Evolutionary conservation across 1,284 basidiomycete genomes (phyloP).

Genomic region (Leccinum subrobustum): DNA sequence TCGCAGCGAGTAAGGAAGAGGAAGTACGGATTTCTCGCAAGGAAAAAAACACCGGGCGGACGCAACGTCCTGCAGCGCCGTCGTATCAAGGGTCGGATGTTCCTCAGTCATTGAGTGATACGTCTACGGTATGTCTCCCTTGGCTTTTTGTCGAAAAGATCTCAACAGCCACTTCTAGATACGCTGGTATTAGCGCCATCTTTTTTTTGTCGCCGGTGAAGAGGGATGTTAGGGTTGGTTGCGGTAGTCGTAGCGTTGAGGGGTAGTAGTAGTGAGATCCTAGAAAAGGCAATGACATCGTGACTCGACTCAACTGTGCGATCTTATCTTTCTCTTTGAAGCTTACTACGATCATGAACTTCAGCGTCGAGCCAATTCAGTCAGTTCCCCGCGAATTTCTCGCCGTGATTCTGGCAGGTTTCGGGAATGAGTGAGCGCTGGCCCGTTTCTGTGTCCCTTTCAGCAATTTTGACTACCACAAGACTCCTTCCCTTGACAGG

Average conservation of each 20-base stretch:
- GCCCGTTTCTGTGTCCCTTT: background rate
- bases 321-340: background rate
- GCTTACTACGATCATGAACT: slow-evolving; percentile 48
- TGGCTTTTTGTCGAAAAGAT: background rate
- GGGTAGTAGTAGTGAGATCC: slow-evolving; percentile 6
- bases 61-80: slow-evolving; percentile 39
- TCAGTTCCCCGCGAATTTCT: slow-evolving; percentile 69
- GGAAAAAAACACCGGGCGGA: slow-evolving; percentile 32
- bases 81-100: slow-evolving; percentile 40
- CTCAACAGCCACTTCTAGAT: background rate
- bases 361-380: slow-evolving; percentile 52
- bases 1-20: slow-evolving; percentile 35
- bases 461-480: background rate
- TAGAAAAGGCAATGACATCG: slow-evolving; percentile 24
- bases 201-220: background rate
- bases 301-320: slow-evolving; percentile 6
- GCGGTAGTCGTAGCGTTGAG: background rate
- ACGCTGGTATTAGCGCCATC: too few relatives aligned
- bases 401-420: slow-evolving; percentile 82
- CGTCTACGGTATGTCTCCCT: slow-evolving; percentile 14
- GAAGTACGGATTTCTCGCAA: slow-evolving; percentile 33
- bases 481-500: slow-evolving; percentile 74
- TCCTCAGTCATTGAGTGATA: slow-evolving; percentile 43
- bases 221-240: background rate
- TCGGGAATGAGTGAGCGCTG: slow-evolving; percentile 75